A percentile compares a stretch with the other conserved stretches of the same genome.
Conservation (phyloP, 108 stramenopile genomes). For the Chaetoceros muelleri region DNA sequence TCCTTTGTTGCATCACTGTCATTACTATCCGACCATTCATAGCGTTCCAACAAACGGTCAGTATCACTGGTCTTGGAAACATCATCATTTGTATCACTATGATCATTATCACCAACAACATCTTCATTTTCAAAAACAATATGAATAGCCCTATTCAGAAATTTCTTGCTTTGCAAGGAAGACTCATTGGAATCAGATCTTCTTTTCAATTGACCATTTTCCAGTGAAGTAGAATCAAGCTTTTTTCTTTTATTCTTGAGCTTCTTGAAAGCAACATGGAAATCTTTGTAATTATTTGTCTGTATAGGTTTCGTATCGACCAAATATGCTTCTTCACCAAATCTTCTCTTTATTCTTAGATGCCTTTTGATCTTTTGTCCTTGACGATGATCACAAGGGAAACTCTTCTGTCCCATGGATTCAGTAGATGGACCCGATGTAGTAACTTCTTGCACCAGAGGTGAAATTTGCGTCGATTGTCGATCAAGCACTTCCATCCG, state of each 20-base stretch:
- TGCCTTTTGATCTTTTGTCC: conserved; percentile 29
- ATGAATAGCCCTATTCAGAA: conserved; percentile 50
- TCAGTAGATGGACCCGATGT: too few relatives aligned
- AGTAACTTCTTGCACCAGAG: too few relatives aligned
- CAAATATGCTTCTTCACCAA: conserved; percentile 54
- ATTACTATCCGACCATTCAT: conserved; percentile 19
- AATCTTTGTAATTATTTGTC: conserved; percentile 20
- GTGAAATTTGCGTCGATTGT: background rate
- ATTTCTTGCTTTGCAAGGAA: background rate
- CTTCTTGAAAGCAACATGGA: conserved; percentile 7
- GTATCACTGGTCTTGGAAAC: background rate
- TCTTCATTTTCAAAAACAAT: conserved; percentile 28
- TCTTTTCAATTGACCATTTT: conserved; percentile 5
- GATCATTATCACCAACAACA: background rate
- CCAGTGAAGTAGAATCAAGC: background rate
- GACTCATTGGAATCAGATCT: conserved; percentile 1
- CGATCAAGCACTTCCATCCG: conserved; percentile 7
- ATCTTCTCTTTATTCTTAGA: conserved; percentile 53
- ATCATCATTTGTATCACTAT: background rate
- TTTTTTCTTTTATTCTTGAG: conserved; percentile 6
- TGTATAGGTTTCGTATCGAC: conserved; percentile 53
- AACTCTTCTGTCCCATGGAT: background rate
- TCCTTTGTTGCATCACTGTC: conserved; percentile 10
- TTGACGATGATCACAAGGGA: conserved; percentile 1
- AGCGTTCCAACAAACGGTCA: background rate